Percentiles rank a stretch among this genome's conserved stretches.
These are phyloP conservation scores for Epithemia pelagica DNA, from an alignment of 108 stramenopile species.

Conservation along the genomic window DNA sequence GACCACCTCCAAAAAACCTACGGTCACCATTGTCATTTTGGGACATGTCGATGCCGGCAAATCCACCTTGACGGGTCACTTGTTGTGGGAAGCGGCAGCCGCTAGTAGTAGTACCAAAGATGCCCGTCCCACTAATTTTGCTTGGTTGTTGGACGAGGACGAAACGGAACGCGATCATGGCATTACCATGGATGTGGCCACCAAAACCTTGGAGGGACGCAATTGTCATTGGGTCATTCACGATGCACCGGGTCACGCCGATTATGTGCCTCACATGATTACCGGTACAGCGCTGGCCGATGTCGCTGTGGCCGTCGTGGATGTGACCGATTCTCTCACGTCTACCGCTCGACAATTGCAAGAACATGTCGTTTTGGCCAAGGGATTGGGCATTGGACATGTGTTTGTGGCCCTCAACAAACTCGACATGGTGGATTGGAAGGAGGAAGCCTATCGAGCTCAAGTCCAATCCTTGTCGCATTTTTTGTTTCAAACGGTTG, in stretches of 20 bases:
- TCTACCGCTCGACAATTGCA: constrained; percentile 93
- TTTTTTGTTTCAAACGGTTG: constrained; percentile 61
- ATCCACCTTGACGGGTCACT: constrained; percentile 84
- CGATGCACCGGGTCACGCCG: constrained; percentile 95
- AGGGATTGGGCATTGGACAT: constrained; percentile 94
- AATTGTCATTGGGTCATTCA: constrained; percentile 70
- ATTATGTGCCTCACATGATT: constrained; percentile 96
- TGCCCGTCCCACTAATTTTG: constrained; percentile 59
- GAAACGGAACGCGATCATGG: constrained; percentile 97
- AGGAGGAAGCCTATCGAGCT: constrained; percentile 81
- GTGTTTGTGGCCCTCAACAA: constrained; percentile 96
- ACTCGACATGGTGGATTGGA: constrained; percentile 92
- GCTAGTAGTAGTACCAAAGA: constrained; percentile 26
- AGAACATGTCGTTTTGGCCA: constrained; percentile 92
- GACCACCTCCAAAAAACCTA: not conserved
- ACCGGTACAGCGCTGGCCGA: constrained; percentile 98
- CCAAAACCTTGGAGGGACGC: constrained; percentile 78
- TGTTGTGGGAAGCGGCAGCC: constrained; percentile 48
- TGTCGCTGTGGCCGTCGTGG: constrained; percentile 90
- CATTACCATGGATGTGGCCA: constrained; percentile 98
- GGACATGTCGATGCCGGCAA: constrained; percentile 95
- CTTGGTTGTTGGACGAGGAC: constrained; percentile 97
- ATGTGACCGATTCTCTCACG: constrained; percentile 50
- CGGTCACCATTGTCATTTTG: constrained; percentile 38
- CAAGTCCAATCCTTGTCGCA: constrained; percentile 59